Conservation (phyloP, 2,329 filamentous ascomycete genomes). For the Passalora sequoiae region DNA sequence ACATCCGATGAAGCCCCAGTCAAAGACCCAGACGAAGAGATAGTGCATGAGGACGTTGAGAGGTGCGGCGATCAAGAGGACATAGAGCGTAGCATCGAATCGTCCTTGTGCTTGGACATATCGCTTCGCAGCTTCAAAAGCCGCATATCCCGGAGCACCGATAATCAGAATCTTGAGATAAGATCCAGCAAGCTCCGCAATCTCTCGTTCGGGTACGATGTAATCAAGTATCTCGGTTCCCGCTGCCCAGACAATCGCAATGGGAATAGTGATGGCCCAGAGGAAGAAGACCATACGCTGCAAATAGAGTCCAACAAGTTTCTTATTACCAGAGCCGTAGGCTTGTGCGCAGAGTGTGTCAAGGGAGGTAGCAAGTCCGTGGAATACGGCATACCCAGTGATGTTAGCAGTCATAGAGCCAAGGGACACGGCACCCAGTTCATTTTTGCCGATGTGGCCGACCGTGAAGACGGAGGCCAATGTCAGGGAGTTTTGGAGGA, state of each 20-base stretch:
- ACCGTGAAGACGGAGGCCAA: conserved; percentile 47
- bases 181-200: conserved; percentile 64
- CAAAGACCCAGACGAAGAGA: conserved; percentile 64
- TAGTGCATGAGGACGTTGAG: conserved; percentile 77
- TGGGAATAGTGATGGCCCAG: conserved; percentile 65
- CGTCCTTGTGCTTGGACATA: conserved; percentile 83
- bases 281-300: conserved; percentile 79
- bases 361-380: conserved; percentile 75
- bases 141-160: conserved; percentile 69
- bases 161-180: conserved; percentile 67
- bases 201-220: conserved; percentile 67
- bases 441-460: conserved; percentile 46
- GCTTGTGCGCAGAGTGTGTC: conserved; percentile 93
- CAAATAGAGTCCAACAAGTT: conserved; percentile 77
- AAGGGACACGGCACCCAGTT: conserved; percentile 45
- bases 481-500: conserved; percentile 47
- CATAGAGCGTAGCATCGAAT: conserved; percentile 78
- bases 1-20: conserved; percentile 68
- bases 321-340: conserved; percentile 84
- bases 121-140: conserved; percentile 76
- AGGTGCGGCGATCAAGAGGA: conserved; percentile 75
- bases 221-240: conserved; percentile 57
- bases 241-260: conserved; percentile 65
- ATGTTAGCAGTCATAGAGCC: conserved; percentile 48
- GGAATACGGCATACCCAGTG: conserved; percentile 46